phyloP scores from a whole-genome alignment of 2,329 filamentous ascomycete genomes.

The Fusarium burgessii region DNA sequence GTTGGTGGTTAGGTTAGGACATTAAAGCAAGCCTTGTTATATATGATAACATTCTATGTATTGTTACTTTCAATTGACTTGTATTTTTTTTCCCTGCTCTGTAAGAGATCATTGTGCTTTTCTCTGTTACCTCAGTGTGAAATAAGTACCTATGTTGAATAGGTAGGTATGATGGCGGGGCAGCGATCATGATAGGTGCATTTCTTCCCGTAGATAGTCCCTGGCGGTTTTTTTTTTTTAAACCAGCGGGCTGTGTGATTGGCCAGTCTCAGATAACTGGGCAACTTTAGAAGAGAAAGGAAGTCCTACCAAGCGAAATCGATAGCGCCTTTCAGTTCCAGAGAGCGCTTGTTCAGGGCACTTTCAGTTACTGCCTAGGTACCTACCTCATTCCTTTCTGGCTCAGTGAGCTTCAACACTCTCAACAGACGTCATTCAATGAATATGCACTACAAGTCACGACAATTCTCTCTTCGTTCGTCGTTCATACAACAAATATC shows the following conservation, averaged over 20 bases:
- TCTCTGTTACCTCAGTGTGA: not conserved
- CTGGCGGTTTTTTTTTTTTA: no score
- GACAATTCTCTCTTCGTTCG: not conserved
- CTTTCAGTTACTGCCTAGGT: no score
- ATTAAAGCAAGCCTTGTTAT: not conserved
- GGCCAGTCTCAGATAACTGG: no score
- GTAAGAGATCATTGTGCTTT: not conserved
- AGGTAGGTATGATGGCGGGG: not conserved
- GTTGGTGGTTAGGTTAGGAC: not conserved
- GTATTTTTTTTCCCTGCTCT: not conserved
- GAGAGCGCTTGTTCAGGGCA: no score
- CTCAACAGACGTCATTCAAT: slow-evolving; percentile 21
- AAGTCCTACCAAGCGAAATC: no score
- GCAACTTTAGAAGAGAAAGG: no score
- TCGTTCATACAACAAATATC: not conserved
- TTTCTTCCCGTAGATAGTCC: no score
- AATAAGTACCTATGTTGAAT: not conserved
- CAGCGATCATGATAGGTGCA: no score
- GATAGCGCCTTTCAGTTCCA: no score
- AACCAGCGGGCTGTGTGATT: no score
- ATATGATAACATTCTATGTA: not conserved
- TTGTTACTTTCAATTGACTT: not conserved
- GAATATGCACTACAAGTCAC: not conserved
- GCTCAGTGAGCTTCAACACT: not conserved
- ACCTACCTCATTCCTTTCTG: not conserved